A percentile compares a stretch with the other conserved stretches of the same genome.
Evolutionary conservation across 2,329 filamentous ascomycete genomes (phyloP).

Genomic region (Dactylellina cionopaga): DNA sequence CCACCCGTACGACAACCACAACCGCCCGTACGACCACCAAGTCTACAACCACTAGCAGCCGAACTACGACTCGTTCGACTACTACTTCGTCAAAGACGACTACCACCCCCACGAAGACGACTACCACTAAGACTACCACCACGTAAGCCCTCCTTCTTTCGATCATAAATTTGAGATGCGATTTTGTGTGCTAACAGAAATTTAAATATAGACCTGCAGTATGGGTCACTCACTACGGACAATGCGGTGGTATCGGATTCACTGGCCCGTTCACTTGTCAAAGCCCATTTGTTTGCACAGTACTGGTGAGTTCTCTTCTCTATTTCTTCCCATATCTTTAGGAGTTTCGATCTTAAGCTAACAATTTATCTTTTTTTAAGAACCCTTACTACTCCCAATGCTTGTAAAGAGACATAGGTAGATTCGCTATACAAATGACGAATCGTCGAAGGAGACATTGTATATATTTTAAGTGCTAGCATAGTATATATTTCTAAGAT

Average conservation of each 20-base stretch:
- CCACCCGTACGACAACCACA: conserved; percentile 32
- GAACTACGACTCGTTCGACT: conserved; percentile 20
- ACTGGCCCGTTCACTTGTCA: conserved; percentile 57
- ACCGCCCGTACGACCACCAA: conserved; percentile 13
- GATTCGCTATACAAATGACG: no score
- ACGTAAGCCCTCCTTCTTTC: conserved; percentile 6
- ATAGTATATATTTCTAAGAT: no score
- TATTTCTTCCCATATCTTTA: neutral
- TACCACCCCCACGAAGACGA: conserved; percentile 20
- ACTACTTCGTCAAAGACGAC: conserved; percentile 5
- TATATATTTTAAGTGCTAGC: no score
- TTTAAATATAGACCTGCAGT: no score
- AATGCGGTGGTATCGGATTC: conserved; percentile 59
- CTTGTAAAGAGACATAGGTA: conserved; percentile 54
- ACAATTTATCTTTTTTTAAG: conserved; percentile 6
- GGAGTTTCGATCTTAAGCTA: neutral
- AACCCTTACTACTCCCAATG: conserved; percentile 58
- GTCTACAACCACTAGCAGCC: neutral
- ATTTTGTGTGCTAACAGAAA: no score
- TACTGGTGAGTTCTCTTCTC: conserved; percentile 23
- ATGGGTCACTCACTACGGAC: conserved; percentile 57
- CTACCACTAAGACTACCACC: conserved; percentile 9
- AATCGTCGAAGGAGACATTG: no score
- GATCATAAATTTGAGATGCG: no score
- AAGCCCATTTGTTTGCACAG: conserved; percentile 13